Base-by-base conservation (phyloP, 1,284 basidiomycete species). In the Ceratobasidium sp. region DNA sequence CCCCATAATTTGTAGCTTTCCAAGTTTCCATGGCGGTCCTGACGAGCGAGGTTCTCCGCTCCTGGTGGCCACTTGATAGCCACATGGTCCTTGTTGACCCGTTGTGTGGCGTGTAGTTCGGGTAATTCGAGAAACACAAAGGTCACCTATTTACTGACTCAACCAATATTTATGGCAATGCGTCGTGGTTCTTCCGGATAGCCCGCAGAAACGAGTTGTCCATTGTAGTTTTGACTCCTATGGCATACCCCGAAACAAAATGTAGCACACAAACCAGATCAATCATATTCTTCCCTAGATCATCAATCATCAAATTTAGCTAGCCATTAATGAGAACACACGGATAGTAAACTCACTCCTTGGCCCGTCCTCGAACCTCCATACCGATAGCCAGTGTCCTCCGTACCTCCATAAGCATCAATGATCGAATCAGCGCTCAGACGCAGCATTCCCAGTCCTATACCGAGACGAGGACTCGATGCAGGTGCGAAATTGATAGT, bases 341-440 rank as follows among this genome's bases (percentile, higher is more conserved):
- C 18, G 35, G 5, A 23, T 18, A 67, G 48, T 20, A 4, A 14
- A 76, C 74, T 67, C 30, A 76, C 74, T 35, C 20, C 52, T 55
- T 67, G 41, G 12, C 74, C 74, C n/a, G 23, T 41, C 38, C 74
- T 64, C 54, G 74, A 52, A 7, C 64, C 64, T n/a, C 74, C 74
- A 48, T 76, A 76, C 30, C 74, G 33, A 23, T 76, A 76, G 4
- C 74, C 74, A 30, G 50, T 44, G 33, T 76, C 64, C 23, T n/a
- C 55, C 46, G 33, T 46, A 14, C 52, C 71, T 54, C 71, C 74
- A 48, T 76, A 76, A 4, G 74, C 62, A 38, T 76, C 74, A 44
- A 76, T 76, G 12, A 76, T 76, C 41, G 74, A 76, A 48, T 76
- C 74, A 14, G 55, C 64, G 54, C 74, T 76, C 41, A 76, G 41